A percentile compares a stretch with the other conserved stretches of the same genome.
These are phyloP conservation scores for Perkinsus marinus DNA, from an alignment of 169 alveolate genomes.

Conservation along the genomic window DNA sequence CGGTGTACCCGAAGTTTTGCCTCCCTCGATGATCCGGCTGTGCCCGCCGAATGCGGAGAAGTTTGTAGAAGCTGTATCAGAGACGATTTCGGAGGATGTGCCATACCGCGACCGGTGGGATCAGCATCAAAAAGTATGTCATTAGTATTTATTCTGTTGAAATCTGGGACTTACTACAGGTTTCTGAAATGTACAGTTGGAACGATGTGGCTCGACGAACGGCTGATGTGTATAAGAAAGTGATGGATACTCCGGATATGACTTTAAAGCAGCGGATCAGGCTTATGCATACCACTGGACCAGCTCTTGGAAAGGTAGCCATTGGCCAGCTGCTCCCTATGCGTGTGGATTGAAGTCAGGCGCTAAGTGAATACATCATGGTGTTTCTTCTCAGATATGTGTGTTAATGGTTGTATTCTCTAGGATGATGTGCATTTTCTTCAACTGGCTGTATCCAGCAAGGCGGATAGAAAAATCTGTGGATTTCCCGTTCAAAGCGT, in stretches of 20 bases:
- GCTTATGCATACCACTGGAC: neutral
- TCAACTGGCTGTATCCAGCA: neutral
- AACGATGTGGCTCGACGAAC: neutral
- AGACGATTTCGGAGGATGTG: neutral
- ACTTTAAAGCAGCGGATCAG: neutral
- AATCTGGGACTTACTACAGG: neutral
- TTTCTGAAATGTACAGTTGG: slow-evolving; percentile 1
- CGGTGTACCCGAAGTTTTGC: slow-evolving; percentile 86
- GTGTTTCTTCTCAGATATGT: neutral
- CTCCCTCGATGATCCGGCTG: neutral
- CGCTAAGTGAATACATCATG: neutral
- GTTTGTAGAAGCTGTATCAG: neutral
- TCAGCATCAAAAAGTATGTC: neutral
- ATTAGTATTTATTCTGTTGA: neutral
- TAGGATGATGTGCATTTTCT: neutral
- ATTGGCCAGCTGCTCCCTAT: neutral
- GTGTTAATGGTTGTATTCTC: neutral
- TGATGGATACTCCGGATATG: neutral
- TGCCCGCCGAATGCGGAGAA: slow-evolving; percentile 1
- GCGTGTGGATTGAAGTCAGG: no score
- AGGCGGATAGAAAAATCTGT: neutral
- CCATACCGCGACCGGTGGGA: neutral
- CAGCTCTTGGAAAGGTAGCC: neutral
- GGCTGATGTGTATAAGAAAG: neutral
- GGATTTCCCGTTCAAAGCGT: neutral